Percentiles rank a stretch among this genome's conserved stretches.
Conservation (phyloP, 140 eudicot species). For the Senecio squalidus region DNA sequence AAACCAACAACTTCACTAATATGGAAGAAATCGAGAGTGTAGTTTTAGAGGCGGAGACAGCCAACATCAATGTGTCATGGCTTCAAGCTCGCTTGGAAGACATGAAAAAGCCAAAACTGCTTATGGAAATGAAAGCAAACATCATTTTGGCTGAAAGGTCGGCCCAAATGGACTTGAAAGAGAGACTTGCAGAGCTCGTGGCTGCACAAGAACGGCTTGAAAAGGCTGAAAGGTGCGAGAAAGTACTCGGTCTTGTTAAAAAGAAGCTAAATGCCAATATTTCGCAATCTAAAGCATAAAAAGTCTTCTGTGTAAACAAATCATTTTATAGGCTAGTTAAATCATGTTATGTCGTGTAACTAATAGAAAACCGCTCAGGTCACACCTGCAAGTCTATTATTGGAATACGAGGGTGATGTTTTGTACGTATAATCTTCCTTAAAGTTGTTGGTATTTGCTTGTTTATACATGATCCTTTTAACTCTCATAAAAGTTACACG, state of each 20-base stretch:
- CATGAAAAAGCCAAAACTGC: background rate
- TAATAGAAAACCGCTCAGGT: background rate
- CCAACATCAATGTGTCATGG: slow-evolving; percentile 40
- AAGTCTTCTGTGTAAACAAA: background rate
- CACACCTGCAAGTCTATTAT: too few relatives aligned
- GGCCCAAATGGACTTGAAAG: slow-evolving; percentile 26
- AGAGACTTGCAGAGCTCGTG: slow-evolving; percentile 17
- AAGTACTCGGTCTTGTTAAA: slow-evolving; percentile 23
- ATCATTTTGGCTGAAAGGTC: slow-evolving; percentile 19
- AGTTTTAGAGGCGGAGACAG: slow-evolving; percentile 25
- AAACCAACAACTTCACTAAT: slow-evolving; percentile 14
- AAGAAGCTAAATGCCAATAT: slow-evolving; percentile 22
- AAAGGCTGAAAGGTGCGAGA: slow-evolving; percentile 24
- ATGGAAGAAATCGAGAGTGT: slow-evolving; percentile 27
- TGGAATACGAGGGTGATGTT: background rate
- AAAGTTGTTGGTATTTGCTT: background rate
- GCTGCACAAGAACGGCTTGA: slow-evolving; percentile 20
- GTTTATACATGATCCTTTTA: background rate
- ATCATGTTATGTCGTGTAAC: background rate
- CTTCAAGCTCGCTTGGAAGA: slow-evolving; percentile 23
- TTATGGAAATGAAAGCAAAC: slow-evolving; percentile 17
- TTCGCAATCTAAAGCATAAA: slow-evolving; percentile 13
- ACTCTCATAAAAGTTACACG: too few relatives aligned
- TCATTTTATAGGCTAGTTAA: too few relatives aligned
- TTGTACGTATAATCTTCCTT: background rate